Percentiles rank a stretch among this genome's conserved stretches.
These are phyloP conservation scores for Balansia obtecta DNA, from an alignment of 2,329 filamentous ascomycete genomes.

Conservation along the genomic window DNA sequence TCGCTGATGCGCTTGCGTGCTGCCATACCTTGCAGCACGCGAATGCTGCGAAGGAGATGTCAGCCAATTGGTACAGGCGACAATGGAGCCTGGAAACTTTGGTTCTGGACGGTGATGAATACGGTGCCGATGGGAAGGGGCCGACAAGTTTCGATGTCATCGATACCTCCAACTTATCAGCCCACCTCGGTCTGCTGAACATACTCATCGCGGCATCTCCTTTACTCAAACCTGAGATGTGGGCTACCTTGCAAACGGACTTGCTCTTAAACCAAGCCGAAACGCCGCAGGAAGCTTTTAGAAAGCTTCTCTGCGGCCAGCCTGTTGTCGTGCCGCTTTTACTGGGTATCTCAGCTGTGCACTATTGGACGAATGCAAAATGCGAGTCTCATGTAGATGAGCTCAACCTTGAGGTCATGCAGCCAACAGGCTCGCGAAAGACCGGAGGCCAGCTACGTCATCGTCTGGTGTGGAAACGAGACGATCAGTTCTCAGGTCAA, in stretches of 20 bases:
- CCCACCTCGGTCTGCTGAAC: constrained; percentile 26
- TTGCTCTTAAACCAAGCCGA: constrained; percentile 22
- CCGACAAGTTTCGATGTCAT: constrained; percentile 40
- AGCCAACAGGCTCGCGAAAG: not conserved
- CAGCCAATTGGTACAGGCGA: constrained; percentile 30
- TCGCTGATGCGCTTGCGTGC: constrained; percentile 37
- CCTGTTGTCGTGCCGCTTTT: constrained; percentile 34
- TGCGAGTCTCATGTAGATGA: constrained; percentile 27
- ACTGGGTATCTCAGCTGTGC: constrained; percentile 35
- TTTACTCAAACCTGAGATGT: constrained; percentile 29
- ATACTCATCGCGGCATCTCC: constrained; percentile 30
- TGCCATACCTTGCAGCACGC: constrained; percentile 36
- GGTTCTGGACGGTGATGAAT: constrained; percentile 28
- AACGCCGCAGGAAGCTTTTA: constrained; percentile 18
- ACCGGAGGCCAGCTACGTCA: constrained; percentile 15
- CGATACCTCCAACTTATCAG: constrained; percentile 36
- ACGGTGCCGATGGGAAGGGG: constrained; percentile 20
- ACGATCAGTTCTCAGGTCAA: constrained; percentile 17
- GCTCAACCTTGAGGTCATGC: constrained; percentile 15
- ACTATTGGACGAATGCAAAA: constrained; percentile 38
- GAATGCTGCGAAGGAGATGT: constrained; percentile 14
- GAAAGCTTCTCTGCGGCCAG: constrained; percentile 33
- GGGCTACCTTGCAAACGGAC: constrained; percentile 38
- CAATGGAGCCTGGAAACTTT: constrained; percentile 27
- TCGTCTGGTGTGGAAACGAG: constrained; percentile 25